A percentile compares a stretch with the other conserved stretches of the same genome.
These are phyloP conservation scores for Chlorella ohadii DNA, from an alignment of 139 green algal genomes.

Conservation along the genomic window DNA sequence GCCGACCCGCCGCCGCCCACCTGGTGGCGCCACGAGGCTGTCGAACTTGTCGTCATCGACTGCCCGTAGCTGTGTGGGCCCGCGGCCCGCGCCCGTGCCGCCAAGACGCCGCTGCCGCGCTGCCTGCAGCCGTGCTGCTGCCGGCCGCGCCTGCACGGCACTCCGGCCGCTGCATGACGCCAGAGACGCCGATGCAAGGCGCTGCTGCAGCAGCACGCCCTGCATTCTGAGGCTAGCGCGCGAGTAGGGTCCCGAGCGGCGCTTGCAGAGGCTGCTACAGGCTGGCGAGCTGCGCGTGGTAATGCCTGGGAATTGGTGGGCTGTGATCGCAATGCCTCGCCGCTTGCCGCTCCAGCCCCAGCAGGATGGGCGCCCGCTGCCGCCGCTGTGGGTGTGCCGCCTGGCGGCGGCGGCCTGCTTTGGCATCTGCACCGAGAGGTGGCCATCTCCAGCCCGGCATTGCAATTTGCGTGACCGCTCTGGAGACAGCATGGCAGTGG, in stretches of 20 bases:
- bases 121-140: neutral
- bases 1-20: neutral
- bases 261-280: too few relatives aligned
- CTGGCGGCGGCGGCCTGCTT: too few relatives aligned
- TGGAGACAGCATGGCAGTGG: too few relatives aligned
- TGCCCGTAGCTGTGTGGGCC: neutral
- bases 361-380: too few relatives aligned
- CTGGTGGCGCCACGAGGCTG: neutral
- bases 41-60: neutral
- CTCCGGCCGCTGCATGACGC: neutral
- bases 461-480: too few relatives aligned
- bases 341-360: too few relatives aligned
- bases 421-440: too few relatives aligned
- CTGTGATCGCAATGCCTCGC: too few relatives aligned
- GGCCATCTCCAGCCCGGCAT: too few relatives aligned
- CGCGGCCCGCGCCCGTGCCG: neutral
- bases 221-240: neutral
- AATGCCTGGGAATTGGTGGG: too few relatives aligned
- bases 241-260: neutral
- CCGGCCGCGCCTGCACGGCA: neutral
- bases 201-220: conserved; percentile 8
- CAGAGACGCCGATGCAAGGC: neutral
- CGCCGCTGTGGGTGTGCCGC: too few relatives aligned
- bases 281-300: too few relatives aligned
- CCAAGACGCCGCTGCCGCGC: neutral